These are phyloP conservation scores for Metarhizium brunneum DNA, from an alignment of 2,329 filamentous ascomycete genomes.

Conservation along the genomic window DNA sequence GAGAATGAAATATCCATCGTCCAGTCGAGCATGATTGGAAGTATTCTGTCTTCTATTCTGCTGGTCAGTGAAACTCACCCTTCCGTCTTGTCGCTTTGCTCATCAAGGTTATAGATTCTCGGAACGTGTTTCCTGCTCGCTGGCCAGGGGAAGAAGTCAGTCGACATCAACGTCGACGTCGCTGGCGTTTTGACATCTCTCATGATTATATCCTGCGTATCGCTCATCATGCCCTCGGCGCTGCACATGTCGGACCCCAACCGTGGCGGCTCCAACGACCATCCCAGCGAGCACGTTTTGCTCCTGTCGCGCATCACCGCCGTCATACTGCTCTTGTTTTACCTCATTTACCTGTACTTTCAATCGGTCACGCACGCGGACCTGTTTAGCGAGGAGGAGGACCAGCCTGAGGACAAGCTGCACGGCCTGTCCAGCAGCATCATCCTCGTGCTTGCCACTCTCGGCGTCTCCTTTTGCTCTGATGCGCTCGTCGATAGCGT, in stretches of 20 bases:
- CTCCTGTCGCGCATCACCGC: slow-evolving; percentile 9
- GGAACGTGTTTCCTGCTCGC: slow-evolving; percentile 9
- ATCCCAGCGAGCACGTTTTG: slow-evolving; percentile 5
- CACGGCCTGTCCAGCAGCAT: slow-evolving; percentile 9
- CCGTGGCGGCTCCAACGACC: background rate
- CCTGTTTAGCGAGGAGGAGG: slow-evolving; percentile 8
- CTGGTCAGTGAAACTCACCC: background rate
- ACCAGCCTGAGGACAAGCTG: slow-evolving; percentile 6
- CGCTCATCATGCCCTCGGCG: slow-evolving; percentile 9
- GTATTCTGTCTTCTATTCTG: slow-evolving; percentile 8
- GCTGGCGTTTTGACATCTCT: slow-evolving; percentile 10
- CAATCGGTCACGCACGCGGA: slow-evolving; percentile 10
- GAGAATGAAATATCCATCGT: slow-evolving; percentile 8
- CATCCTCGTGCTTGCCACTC: slow-evolving; percentile 9
- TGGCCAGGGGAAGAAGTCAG: slow-evolving; percentile 8
- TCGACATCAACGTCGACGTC: slow-evolving; percentile 8
- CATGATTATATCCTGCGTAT: slow-evolving; percentile 11
- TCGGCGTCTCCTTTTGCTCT: slow-evolving; percentile 46
- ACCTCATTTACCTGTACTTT: slow-evolving; percentile 10
- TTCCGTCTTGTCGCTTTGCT: background rate
- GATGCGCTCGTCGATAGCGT: slow-evolving; percentile 54
- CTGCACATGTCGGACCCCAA: slow-evolving; percentile 6
- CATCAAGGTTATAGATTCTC: slow-evolving; percentile 4
- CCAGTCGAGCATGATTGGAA: slow-evolving; percentile 11
- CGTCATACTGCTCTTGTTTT: slow-evolving; percentile 8